These are phyloP conservation scores for Ogataea glucozyma DNA, from an alignment of 805 yeast species.

Conservation along the genomic window DNA sequence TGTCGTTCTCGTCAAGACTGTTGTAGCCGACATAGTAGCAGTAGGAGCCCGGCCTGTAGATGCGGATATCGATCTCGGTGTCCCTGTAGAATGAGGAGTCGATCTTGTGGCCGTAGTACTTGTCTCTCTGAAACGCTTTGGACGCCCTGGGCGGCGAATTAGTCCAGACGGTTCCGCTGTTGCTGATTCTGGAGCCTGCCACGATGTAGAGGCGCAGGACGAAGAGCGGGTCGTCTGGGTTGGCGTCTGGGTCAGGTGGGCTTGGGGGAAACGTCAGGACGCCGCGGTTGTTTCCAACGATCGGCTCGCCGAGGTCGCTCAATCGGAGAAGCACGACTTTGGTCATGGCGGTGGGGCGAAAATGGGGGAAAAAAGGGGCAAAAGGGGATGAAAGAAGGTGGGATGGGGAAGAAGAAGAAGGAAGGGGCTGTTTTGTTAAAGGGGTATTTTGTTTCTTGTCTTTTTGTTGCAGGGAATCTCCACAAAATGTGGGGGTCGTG, in stretches of 20 bases:
- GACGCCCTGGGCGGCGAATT: slow-evolving; percentile 58
- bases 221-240: slow-evolving; percentile 42
- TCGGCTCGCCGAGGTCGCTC: slow-evolving; percentile 50
- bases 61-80: slow-evolving; percentile 56
- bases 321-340: slow-evolving; percentile 48
- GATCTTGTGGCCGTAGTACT: slow-evolving; percentile 52
- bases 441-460: too few species aligned
- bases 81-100: slow-evolving; percentile 65
- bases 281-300: slow-evolving; percentile 41
- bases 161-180: slow-evolving; percentile 71
- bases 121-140: slow-evolving; percentile 54
- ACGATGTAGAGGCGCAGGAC: slow-evolving; percentile 61
- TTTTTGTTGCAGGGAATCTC: too few species aligned
- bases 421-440: too few species aligned
- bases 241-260: slow-evolving; percentile 36
- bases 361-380: not conserved
- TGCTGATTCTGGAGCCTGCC: slow-evolving; percentile 73
- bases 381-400: not conserved
- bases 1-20: slow-evolving; percentile 29
- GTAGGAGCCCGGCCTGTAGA: slow-evolving; percentile 77
- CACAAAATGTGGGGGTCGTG: too few species aligned
- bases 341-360: slow-evolving; percentile 25
- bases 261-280: slow-evolving; percentile 53
- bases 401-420: too few species aligned
- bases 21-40: slow-evolving; percentile 69